Evolutionary conservation across 495 filamentous ascomycete genomes (phyloP).

Genomic region (Aspergillus nanangensis): DNA sequence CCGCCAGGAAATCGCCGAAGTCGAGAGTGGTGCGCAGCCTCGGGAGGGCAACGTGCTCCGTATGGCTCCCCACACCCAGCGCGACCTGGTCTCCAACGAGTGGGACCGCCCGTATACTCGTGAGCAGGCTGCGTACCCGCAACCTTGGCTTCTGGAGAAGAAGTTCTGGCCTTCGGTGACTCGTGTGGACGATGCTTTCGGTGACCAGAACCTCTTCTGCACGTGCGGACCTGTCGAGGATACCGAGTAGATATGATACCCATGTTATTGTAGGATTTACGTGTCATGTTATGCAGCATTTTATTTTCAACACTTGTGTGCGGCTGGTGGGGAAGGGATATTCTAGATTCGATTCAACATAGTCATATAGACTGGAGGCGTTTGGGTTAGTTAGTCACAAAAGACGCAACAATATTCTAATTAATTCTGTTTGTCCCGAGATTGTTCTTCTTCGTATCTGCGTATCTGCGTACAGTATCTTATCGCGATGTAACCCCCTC

Average conservation of each 20-base stretch:
- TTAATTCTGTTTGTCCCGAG: too few relatives aligned
- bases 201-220: conserved; percentile 92
- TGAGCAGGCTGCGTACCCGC: conserved; percentile 84
- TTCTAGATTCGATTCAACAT: conserved; percentile 28
- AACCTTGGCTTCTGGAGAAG: conserved; percentile 84
- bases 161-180: conserved; percentile 97
- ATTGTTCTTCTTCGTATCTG: too few relatives aligned
- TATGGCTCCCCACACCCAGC: conserved; percentile 84
- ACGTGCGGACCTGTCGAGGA: conserved; percentile 80
- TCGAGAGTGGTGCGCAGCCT: conserved; percentile 77
- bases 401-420: too few relatives aligned
- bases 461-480: background rate
- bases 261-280: conserved; percentile 21
- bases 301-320: conserved; percentile 15
- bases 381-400: conserved; percentile 7
- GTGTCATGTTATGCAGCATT: background rate
- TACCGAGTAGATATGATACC: conserved; percentile 42
- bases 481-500: background rate
- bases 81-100: conserved; percentile 64
- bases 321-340: too few relatives aligned
- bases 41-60: conserved; percentile 86
- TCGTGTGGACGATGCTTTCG: conserved; percentile 85
- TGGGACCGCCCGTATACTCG: conserved; percentile 79
- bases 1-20: conserved; percentile 75
- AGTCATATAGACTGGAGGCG: conserved; percentile 8